Evolutionary conservation across 306 rosid species (phyloP).

Genomic region (Lathyrus sativus): DNA sequence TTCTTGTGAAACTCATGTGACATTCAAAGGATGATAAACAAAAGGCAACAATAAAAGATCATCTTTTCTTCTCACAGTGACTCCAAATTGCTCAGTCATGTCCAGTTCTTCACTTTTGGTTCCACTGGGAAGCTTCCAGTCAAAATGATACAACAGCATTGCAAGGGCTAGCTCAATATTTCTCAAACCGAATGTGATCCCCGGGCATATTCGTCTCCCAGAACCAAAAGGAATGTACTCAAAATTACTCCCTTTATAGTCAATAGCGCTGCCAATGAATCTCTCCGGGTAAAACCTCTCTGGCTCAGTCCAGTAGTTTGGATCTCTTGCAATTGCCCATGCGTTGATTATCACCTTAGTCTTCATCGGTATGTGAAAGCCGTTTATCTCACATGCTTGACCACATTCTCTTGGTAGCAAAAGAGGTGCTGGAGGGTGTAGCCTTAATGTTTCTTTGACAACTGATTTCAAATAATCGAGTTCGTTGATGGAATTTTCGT

Average conservation of each 20-base stretch:
- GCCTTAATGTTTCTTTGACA: constrained; percentile 42
- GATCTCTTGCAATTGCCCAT: constrained; percentile 50
- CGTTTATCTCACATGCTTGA: constrained; percentile 35
- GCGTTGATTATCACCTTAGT: constrained; percentile 34
- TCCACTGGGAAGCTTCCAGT: constrained; percentile 40
- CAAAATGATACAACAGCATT: constrained; percentile 35
- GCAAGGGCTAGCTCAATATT: constrained; percentile 30
- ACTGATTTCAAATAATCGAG: constrained; percentile 45
- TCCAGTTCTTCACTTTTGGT: constrained; percentile 26
- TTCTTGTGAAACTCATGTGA: not conserved
- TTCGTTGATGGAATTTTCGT: constrained; percentile 26
- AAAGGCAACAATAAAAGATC: constrained; percentile 21
- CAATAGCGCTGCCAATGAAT: constrained; percentile 24
- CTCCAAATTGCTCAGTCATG: constrained; percentile 40
- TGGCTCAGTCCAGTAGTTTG: constrained; percentile 39
- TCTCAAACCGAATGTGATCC: constrained; percentile 34
- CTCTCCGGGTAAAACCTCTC: constrained; percentile 43
- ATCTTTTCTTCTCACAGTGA: constrained; percentile 30
- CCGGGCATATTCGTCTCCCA: constrained; percentile 47
- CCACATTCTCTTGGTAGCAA: constrained; percentile 41
- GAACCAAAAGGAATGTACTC: constrained; percentile 48
- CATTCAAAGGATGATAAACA: constrained; percentile 5
- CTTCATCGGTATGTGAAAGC: constrained; percentile 39
- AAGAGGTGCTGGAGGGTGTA: constrained; percentile 44
- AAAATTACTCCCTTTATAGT: constrained; percentile 33